phyloP scores from a whole-genome alignment of 1,284 basidiomycete species.

The Naganishia albida region DNA sequence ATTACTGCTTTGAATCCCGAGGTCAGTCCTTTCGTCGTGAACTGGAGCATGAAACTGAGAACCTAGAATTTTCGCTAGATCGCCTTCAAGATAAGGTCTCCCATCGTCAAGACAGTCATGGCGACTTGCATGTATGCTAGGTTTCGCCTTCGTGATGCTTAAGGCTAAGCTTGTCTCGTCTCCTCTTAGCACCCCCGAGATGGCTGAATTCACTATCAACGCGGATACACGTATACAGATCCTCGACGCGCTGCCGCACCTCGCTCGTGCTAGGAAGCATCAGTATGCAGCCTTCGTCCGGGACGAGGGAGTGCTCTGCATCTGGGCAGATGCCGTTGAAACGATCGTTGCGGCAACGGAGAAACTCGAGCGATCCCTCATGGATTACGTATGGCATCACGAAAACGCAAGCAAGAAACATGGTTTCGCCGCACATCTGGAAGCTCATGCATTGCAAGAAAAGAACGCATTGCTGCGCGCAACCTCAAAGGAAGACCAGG shows the following conservation, averaged over 20 bases:
- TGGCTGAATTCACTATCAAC: constrained; percentile 45
- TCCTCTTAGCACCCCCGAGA: constrained; percentile 37
- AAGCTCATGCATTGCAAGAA: constrained; percentile 42
- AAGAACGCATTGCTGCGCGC: constrained; percentile 41
- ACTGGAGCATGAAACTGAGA: no score
- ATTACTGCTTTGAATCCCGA: constrained; percentile 43
- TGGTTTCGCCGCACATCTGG: constrained; percentile 43
- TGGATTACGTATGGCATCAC: constrained; percentile 71
- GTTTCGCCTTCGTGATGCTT: background rate
- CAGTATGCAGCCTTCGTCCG: constrained; percentile 80
- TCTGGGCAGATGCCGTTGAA: constrained; percentile 75
- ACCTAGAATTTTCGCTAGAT: constrained; percentile 25
- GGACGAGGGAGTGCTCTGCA: constrained; percentile 69
- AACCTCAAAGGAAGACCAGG: constrained; percentile 25
- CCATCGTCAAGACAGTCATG: constrained; percentile 41
- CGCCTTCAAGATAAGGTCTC: constrained; percentile 44
- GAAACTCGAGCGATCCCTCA: constrained; percentile 74
- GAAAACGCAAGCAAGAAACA: constrained; percentile 53
- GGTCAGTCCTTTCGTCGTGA: constrained; percentile 23
- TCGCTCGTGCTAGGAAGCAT: constrained; percentile 73
- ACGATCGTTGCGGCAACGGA: constrained; percentile 61
- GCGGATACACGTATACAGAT: constrained; percentile 45
- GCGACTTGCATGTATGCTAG: constrained; percentile 41
- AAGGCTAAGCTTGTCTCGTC: background rate
- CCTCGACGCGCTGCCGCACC: constrained; percentile 60